Base-by-base conservation (phyloP, 768 basidiomycete genomes). In the Xerocomus brunneocitrinus region DNA sequence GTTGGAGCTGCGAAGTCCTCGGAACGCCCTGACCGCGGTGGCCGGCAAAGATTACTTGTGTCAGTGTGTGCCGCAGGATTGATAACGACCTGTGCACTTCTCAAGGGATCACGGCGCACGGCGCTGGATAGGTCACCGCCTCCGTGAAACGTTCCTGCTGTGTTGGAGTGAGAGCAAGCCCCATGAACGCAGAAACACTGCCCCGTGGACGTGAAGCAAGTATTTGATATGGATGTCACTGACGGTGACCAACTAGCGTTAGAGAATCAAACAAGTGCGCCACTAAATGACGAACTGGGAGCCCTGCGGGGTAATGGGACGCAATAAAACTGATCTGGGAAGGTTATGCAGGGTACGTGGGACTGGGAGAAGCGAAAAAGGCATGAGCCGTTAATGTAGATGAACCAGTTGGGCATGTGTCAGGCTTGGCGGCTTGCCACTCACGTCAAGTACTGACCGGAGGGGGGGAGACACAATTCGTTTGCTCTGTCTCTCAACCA, bases 321-420 rank as follows among this genome's bases (percentile, higher is more conserved):
- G 34, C 47, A 22, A 24, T 16, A 44, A 27, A 40, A 48, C 56
- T 7, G 40, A 52, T 58, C 43, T 38, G 49, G 60, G 41, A 25
- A 50, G 42, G 14, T 10, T 13, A 13, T 35, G 46, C 13, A 36
- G 24, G 16, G 47, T 48, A 30, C 31, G 30, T 45, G 44, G 44
- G 44, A 45, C 44, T 35, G 46, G 51, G 25, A 35, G 38, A 35
- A 35, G 49, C 49, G 19, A 45, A 64, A 58, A 54, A 47, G 55
- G 57, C 31, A 55, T 47, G n/a, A 25, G 53, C 63, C 52, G 30
- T 31, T 19, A 19, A 31, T 7, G 60, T 60, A 44, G 50, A 47
- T 22, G 25, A 34, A 19, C 28, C 30, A 3, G 44, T 43, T 43
- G 25, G 42, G 42, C 42, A 43, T 43, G 42, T 43, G 42, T 43